Conservation (phyloP, 495 filamentous ascomycete genomes). For the Acidomyces sp. region DNA sequence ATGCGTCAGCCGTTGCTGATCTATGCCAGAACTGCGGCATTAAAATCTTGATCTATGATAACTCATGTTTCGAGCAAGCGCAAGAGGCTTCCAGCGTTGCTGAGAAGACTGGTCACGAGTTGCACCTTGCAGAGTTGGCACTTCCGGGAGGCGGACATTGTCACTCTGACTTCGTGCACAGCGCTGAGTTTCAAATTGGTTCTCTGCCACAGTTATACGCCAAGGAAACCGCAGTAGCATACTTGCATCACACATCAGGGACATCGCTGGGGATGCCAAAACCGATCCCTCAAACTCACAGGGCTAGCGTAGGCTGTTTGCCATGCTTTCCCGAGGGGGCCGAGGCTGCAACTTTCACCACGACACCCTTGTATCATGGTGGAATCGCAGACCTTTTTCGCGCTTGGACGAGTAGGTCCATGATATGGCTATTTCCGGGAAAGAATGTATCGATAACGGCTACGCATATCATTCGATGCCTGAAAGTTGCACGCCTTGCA, state of each 20-base stretch:
- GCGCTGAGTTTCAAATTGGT: too few species aligned
- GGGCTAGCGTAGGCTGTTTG: conserved; percentile 36
- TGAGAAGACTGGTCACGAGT: background rate
- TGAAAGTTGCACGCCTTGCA: conserved; percentile 21
- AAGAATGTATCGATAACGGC: conserved; percentile 37
- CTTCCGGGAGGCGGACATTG: background rate
- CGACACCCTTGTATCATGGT: conserved; percentile 49
- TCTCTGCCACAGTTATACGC: background rate
- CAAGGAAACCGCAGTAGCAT: conserved; percentile 18
- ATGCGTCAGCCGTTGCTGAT: conserved; percentile 31
- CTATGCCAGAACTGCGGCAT: conserved; percentile 33
- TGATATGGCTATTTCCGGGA: conserved; percentile 45
- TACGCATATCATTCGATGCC: conserved; percentile 31
- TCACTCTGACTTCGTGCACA: too few species aligned
- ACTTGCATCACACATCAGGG: conserved; percentile 31
- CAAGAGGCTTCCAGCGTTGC: background rate
- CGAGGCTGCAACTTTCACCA: conserved; percentile 40
- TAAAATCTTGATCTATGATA: conserved; percentile 28
- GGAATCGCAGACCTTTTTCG: conserved; percentile 47
- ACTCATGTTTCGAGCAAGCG: conserved; percentile 22
- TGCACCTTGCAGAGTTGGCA: background rate
- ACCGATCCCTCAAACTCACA: conserved; percentile 39
- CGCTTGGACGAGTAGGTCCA: conserved; percentile 36
- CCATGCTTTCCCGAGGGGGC: conserved; percentile 28
- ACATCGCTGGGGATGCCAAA: conserved; percentile 44